Conservation (phyloP, 768 basidiomycete species). For the Boletus subcaerulescens region DNA sequence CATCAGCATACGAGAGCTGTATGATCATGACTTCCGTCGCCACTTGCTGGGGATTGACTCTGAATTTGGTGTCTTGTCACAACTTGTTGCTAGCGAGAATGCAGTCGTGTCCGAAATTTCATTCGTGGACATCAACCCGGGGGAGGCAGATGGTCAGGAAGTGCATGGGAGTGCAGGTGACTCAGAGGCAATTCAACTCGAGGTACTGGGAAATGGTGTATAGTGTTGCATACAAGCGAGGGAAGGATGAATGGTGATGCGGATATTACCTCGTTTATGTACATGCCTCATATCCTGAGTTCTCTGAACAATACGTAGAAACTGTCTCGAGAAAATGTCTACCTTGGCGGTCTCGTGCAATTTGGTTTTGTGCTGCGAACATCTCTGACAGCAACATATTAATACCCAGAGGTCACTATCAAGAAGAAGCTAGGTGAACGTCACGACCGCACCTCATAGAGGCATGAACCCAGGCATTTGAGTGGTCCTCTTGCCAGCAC, state of each 20-base stretch:
- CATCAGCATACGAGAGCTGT: background rate
- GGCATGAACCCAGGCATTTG: no score
- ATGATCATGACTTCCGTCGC: background rate
- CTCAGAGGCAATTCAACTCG: background rate
- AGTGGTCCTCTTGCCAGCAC: no score
- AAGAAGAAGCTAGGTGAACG: no score
- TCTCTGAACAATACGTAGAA: no score
- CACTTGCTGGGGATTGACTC: background rate
- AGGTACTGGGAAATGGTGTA: background rate
- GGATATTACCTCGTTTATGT: background rate
- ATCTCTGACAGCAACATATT: no score
- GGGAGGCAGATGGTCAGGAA: background rate
- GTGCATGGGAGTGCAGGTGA: background rate
- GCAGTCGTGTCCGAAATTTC: background rate
- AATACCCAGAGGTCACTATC: no score
- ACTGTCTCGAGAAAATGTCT: no score
- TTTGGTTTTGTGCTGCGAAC: no score
- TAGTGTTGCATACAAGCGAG: no score
- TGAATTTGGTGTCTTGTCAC: background rate
- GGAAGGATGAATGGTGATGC: background rate
- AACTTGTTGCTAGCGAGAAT: background rate
- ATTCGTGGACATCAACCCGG: background rate
- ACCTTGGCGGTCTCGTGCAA: no score
- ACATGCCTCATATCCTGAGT: no score
- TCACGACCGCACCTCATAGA: no score